These are phyloP conservation scores for Epichloe elymi DNA, from an alignment of 2,329 filamentous ascomycete genomes.

Conservation along the genomic window DNA sequence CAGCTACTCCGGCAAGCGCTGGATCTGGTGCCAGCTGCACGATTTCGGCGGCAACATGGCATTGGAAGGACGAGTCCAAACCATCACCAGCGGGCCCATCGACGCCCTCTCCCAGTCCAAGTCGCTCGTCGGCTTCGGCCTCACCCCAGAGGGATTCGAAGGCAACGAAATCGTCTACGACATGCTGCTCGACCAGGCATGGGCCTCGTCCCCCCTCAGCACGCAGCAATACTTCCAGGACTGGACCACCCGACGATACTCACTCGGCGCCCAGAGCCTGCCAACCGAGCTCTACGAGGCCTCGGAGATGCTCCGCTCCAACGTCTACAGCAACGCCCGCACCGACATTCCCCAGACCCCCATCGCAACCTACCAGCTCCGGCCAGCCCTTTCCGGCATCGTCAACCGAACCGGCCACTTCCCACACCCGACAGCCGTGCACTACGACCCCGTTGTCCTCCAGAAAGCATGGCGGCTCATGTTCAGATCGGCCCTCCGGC, in stretches of 20 bases:
- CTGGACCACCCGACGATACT: constrained; percentile 32
- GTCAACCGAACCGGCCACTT: constrained; percentile 24
- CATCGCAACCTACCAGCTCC: constrained; percentile 32
- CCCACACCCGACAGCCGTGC: constrained; percentile 24
- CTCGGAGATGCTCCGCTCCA: constrained; percentile 31
- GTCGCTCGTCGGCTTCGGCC: constrained; percentile 32
- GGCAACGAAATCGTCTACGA: constrained; percentile 40
- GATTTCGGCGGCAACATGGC: constrained; percentile 36
- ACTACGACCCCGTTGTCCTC: constrained; percentile 26
- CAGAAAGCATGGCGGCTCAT: constrained; percentile 26
- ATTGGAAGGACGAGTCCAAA: constrained; percentile 35
- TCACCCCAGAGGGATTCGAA: constrained; percentile 36
- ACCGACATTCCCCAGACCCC: constrained; percentile 25
- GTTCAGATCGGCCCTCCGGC: constrained; percentile 19
- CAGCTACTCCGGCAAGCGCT: constrained; percentile 37
- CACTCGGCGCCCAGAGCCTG: constrained; percentile 10
- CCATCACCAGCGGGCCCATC: constrained; percentile 33
- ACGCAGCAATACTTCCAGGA: constrained; percentile 29
- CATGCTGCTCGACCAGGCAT: constrained; percentile 36
- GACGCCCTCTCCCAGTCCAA: constrained; percentile 26
- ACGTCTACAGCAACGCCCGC: constrained; percentile 36
- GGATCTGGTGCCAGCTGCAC: constrained; percentile 41
- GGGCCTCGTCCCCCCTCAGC: constrained; percentile 29
- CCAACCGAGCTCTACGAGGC: constrained; percentile 24
- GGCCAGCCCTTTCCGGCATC: constrained; percentile 28